phyloP scores from a whole-genome alignment of 345 rosid species.

The Gossypium arboreum region DNA sequence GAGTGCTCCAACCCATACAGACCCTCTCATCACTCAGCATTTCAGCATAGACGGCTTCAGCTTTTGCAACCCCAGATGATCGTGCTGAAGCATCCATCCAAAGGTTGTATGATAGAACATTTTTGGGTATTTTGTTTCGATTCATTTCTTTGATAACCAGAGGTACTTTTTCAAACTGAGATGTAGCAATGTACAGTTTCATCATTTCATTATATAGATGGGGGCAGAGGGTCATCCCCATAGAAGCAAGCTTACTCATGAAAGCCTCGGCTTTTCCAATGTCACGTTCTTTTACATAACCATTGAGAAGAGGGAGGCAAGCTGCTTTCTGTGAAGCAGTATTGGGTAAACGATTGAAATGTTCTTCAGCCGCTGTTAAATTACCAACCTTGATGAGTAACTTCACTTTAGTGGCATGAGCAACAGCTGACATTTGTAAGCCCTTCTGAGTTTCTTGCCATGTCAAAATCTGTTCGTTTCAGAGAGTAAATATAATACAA shows the following conservation, averaged over 20 bases:
- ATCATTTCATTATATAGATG: constrained; percentile 62
- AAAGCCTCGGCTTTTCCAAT: constrained; percentile 44
- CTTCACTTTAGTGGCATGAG: constrained; percentile 39
- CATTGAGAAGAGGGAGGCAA: constrained; percentile 44
- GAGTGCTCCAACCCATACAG: constrained; percentile 56
- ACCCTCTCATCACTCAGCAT: constrained; percentile 46
- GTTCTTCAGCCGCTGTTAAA: constrained; percentile 43
- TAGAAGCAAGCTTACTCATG: constrained; percentile 38
- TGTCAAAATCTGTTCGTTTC: constrained; percentile 34
- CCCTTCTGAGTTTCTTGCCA: constrained; percentile 47
- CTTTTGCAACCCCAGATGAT: constrained; percentile 24
- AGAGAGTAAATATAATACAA: neutral
- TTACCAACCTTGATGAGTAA: constrained; percentile 38
- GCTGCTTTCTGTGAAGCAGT: constrained; percentile 36
- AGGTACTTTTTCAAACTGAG: constrained; percentile 41
- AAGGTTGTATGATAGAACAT: constrained; percentile 35
- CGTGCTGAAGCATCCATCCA: constrained; percentile 54
- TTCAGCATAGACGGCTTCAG: constrained; percentile 43
- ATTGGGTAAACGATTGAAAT: constrained; percentile 29
- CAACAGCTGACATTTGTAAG: constrained; percentile 23
- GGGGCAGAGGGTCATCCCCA: constrained; percentile 50
- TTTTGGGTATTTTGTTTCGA: constrained; percentile 43
- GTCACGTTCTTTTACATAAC: constrained; percentile 42
- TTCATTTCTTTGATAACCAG: constrained; percentile 49
- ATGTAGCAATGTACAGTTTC: constrained; percentile 49